phyloP scores from a whole-genome alignment of 805 yeast genomes.

The Nakazawaea sp. region DNA sequence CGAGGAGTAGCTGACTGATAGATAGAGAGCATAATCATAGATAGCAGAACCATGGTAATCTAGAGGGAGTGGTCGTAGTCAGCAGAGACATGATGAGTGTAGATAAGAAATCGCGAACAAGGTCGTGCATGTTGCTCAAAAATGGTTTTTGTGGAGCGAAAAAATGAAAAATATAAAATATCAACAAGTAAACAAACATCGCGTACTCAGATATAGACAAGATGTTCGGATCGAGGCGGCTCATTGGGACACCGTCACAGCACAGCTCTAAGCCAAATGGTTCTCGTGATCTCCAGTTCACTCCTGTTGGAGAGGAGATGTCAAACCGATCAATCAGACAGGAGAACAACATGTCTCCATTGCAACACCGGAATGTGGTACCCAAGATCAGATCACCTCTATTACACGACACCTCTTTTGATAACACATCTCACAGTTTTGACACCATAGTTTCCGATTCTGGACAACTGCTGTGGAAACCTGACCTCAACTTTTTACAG shows the following conservation, averaged over 20 bases:
- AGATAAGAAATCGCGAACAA: neutral
- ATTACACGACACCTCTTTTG: slow-evolving; percentile 16
- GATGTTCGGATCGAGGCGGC: slow-evolving; percentile 24
- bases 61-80: no score
- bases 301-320: slow-evolving; percentile 31
- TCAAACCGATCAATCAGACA: neutral
- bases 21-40: no score
- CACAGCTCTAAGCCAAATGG: slow-evolving; percentile 11
- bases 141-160: neutral
- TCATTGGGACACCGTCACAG: slow-evolving; percentile 25
- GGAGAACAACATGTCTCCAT: slow-evolving; percentile 7
- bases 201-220: neutral
- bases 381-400: neutral
- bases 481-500: slow-evolving; percentile 2
- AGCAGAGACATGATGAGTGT: no score
- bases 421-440: slow-evolving; percentile 18
- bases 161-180: no score
- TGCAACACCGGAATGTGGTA: neutral
- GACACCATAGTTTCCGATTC: slow-evolving; percentile 9
- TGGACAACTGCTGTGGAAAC: slow-evolving; percentile 1
- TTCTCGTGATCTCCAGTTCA: slow-evolving; percentile 24
- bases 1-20: neutral
- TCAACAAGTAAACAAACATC: neutral
- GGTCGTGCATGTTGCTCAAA: neutral
- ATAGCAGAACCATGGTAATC: no score